phyloP scores from a whole-genome alignment of 176 grass and related monocot genomes.

The Oryza brachyantha region DNA sequence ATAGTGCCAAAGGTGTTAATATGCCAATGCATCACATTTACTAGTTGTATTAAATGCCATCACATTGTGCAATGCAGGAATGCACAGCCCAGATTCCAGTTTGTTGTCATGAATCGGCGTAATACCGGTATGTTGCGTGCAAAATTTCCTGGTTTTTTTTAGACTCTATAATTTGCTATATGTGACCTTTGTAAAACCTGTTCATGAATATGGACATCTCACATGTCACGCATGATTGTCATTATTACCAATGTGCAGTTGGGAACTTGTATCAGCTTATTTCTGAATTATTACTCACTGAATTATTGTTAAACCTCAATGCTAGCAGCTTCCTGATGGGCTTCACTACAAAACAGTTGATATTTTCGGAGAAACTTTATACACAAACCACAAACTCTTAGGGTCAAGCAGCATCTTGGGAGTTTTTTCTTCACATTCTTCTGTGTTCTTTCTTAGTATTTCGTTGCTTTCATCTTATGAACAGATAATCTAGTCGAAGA shows the following conservation, averaged over 20 bases:
- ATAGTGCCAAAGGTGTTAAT: neutral
- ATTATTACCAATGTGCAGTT: neutral
- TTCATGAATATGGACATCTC: neutral
- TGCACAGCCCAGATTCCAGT: constrained; percentile 59
- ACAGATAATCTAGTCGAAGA: constrained; percentile 67
- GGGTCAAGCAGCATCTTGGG: neutral
- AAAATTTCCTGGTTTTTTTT: neutral
- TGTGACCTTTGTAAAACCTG: neutral
- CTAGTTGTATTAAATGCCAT: neutral
- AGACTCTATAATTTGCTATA: neutral
- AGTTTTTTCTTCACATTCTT: neutral
- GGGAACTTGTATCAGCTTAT: neutral
- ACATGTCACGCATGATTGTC: neutral
- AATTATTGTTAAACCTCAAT: neutral
- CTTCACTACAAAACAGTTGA: neutral
- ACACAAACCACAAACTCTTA: neutral
- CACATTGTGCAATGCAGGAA: constrained; percentile 33
- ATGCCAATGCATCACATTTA: neutral
- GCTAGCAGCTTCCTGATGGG: neutral
- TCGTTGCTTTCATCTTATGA: constrained; percentile 8
- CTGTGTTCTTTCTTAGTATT: neutral
- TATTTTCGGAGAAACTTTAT: neutral
- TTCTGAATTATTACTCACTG: neutral
- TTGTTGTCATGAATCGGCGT: constrained; percentile 70
- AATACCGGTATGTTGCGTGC: constrained; percentile 41